Evolutionary conservation across 129 eudicot species (phyloP).

Genomic region (Artemisia argyi): DNA sequence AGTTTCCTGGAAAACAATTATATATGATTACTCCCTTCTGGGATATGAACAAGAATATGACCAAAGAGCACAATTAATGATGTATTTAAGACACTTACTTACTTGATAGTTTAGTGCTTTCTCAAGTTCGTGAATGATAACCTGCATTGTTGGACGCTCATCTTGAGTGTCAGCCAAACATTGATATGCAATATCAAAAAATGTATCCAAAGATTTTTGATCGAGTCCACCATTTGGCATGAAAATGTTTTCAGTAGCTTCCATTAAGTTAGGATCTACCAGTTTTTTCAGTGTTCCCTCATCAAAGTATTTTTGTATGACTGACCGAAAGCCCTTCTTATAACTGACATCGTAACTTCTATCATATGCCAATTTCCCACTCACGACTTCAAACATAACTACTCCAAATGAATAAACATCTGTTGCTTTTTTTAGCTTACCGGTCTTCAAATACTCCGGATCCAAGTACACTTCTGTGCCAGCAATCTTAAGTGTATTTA

Average conservation of each 20-base stretch:
- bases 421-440: neutral
- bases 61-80: neutral
- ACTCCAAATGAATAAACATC: neutral
- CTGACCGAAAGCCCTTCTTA: neutral
- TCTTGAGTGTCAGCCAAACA: neutral
- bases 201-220: neutral
- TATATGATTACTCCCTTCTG: too few relatives aligned
- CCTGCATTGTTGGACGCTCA: neutral
- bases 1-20: neutral
- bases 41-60: too few relatives aligned
- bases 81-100: neutral
- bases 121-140: neutral
- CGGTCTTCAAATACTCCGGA: neutral
- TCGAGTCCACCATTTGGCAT: neutral
- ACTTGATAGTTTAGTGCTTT: neutral
- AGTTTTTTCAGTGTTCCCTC: neutral
- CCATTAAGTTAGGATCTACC: neutral
- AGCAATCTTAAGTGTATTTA: neutral
- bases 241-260: neutral
- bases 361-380: neutral
- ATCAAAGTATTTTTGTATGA: neutral
- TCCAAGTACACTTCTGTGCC: neutral
- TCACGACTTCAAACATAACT: neutral
- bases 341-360: neutral
- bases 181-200: neutral